A percentile compares a stretch with the other conserved stretches of the same genome.
Conservation (phyloP, 345 rosid species). For the Lepidium didymum region DNA sequence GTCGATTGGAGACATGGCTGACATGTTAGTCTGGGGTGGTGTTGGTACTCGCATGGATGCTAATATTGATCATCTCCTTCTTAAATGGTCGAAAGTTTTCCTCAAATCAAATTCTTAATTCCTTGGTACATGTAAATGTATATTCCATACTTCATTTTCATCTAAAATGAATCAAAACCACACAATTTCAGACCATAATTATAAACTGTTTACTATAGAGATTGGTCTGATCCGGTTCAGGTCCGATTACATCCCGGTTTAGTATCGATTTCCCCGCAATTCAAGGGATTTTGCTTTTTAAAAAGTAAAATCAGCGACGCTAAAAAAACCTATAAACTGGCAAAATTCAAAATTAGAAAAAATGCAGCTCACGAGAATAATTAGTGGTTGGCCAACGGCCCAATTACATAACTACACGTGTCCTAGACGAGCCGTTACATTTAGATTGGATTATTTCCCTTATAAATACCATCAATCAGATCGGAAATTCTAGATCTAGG, state of each 20-base stretch:
- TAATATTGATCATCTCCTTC: conserved; percentile 50
- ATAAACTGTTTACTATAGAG: background rate
- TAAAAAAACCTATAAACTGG: conserved; percentile 6
- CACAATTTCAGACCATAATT: background rate
- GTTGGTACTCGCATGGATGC: conserved; percentile 93
- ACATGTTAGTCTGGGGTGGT: conserved; percentile 94
- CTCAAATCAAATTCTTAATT: conserved; percentile 12
- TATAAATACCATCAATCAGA: conserved; percentile 19
- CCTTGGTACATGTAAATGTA: background rate
- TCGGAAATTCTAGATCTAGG: conserved; percentile 11
- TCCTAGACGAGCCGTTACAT: conserved; percentile 8
- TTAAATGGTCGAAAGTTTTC: conserved; percentile 57
- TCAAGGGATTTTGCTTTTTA: background rate
- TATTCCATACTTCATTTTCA: background rate
- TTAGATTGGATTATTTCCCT: background rate
- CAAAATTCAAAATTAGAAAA: conserved; percentile 30
- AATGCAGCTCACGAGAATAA: conserved; percentile 10
- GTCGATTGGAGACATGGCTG: conserved; percentile 59
- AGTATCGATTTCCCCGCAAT: background rate
- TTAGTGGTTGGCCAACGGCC: conserved; percentile 3
- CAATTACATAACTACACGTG: conserved; percentile 28
- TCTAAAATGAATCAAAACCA: background rate
- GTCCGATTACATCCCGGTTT: background rate
- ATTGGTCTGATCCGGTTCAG: conserved; percentile 4
- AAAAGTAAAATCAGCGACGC: background rate